phyloP scores from a whole-genome alignment of 169 alveolate species.

The Cryptosporidium xiaoi region DNA sequence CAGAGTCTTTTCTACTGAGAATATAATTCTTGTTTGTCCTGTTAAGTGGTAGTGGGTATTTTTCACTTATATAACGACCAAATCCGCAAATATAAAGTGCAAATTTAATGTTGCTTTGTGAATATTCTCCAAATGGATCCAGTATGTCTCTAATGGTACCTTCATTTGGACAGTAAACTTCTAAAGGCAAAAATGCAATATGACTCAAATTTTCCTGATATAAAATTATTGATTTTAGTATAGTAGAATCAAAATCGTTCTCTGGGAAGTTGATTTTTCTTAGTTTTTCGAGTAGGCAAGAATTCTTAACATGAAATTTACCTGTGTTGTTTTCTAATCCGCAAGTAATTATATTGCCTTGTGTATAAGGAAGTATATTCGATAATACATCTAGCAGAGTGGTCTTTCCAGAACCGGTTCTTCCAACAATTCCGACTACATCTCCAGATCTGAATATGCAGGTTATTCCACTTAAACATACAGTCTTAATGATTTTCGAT shows the following conservation, averaged over 20 bases:
- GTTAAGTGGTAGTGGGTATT: not conserved
- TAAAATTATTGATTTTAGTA: constrained; percentile 8
- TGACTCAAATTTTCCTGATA: constrained; percentile 23
- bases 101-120: not conserved
- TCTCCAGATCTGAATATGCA: constrained; percentile 32
- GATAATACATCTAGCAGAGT: constrained; percentile 42
- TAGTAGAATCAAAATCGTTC: constrained; percentile 20
- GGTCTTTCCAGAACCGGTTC: constrained; percentile 74
- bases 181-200: constrained; percentile 52
- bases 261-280: constrained; percentile 3
- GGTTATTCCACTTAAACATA: not conserved
- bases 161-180: constrained; percentile 16
- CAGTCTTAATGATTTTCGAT: constrained; percentile 13
- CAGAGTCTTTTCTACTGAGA: not conserved
- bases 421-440: constrained; percentile 50
- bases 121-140: constrained; percentile 41
- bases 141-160: constrained; percentile 36
- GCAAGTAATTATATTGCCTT: constrained; percentile 8
- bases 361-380: not conserved
- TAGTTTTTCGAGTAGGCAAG: not conserved
- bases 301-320: too few relatives aligned
- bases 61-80: constrained; percentile 11
- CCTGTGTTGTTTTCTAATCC: not conserved
- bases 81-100: constrained; percentile 70
- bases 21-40: not conserved